Base-by-base conservation (phyloP, 208 protist genomes). In the Acanthamoeba rhysodes region DNA sequence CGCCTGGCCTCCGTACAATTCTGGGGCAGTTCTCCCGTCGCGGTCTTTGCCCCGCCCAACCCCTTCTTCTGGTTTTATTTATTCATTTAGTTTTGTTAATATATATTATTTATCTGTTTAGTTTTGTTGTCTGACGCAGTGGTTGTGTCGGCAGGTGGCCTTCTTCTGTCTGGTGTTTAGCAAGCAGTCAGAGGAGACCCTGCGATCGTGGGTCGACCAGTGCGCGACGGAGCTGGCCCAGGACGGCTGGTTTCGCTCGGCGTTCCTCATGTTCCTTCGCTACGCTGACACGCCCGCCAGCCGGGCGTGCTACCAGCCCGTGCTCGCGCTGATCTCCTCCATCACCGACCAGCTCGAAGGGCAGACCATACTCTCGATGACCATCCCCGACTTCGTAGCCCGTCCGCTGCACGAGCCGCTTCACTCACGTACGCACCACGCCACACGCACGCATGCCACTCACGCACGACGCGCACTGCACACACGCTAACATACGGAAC, bases 181-280 rank as follows among this genome's bases (percentile, higher is more conserved):
- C 8, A 7, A 27, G 74, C 74, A 82, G 41, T 82, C 74, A 10
- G 74, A 45, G 45, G 74, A 82, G 34, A 82, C 74, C 10, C 74
- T 82, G 74, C 32, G 74, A 27, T 45, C 74, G 20, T 82, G 74
- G 74, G 41, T 50, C 74, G 45, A 82, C 24, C 29, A 78, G 32
- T 78, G n/a, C 37, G 20, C 29, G 70, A 20, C n/a, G 70, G 74
- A 82, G 32, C 45, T 82, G 74, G 41, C 16, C 37, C 9, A 14
- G 34, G 37, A 82, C 74, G 8, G 9, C 29, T 50, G 34, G 74
- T 50, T 82, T 41, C 74, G 74, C 32, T n/a, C 74, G 32, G 32
- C 74, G 18, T 82, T 82, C 74, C 74, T 82, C 16, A 29, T 34
- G 37, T 82, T 82, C 45, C 74, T 82, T 7, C 74, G 41, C 45